Base-by-base conservation (phyloP, 768 basidiomycete genomes). In the Trametes gibbosa region DNA sequence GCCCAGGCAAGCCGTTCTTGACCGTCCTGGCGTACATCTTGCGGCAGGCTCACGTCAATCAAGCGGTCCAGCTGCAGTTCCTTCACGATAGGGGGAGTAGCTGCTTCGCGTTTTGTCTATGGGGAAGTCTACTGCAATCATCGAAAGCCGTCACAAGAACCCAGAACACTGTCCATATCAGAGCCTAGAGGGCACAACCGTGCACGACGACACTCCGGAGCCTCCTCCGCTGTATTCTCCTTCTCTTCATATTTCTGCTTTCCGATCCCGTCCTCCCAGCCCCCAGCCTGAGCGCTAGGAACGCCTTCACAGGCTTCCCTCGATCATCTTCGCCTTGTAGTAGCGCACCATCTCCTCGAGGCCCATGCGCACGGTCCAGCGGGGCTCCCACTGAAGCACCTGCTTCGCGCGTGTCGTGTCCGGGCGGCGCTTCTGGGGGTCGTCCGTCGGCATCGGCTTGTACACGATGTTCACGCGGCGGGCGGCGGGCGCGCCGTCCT, bases 321-420 rank as follows among this genome's bases (percentile, higher is more conserved):
- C 92, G 2, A 81, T 83, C 83, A 94, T 88, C 75, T 89, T 92
- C 19, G 87, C 84, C 74, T 92, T 93, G 79, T 94, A 96, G 74
- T 94, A 96, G 58, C 90, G 77, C 35, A 93, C 89, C 90, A 95
- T 96, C 78, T 96, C 95, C 76, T 94, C 92, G 50, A 98, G 73
- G 25, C 95, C 95, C 86, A 93, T 94, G 63, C 84, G 83, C 49
- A 97, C 90, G 29, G 87, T 88, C 93, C 95, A 99, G 67, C 85
- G 80, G 13, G 96, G 94, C 72, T 96, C 86, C 97, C 97, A 99
- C 16, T 80, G 77, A 42, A 99, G 82, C 27, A 78, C 71, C 68
- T 90, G 80, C 74, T 92, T 92, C 53, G 97, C 97, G 47, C 94
- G 80, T 16, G 90, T 86, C 21, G 94, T 98, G 72, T 98, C 96